Percentiles rank a stretch among this genome's conserved stretches.
Conservation (phyloP, 129 eudicot genomes). For the Erigeron canadensis region DNA sequence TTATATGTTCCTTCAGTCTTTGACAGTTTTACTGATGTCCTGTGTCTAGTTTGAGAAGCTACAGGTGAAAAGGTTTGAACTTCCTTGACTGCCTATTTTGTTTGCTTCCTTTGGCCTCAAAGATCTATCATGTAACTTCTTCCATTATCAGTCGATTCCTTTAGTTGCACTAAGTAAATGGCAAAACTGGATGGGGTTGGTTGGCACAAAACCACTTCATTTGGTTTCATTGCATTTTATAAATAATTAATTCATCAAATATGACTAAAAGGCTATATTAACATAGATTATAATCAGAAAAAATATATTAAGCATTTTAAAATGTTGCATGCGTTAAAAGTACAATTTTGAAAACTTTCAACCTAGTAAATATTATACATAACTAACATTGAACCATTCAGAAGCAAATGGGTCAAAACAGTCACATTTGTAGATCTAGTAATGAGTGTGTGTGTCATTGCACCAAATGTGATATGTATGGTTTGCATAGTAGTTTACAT, state of each 20-base stretch:
- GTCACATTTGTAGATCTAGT: neutral
- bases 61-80: conserved; percentile 26
- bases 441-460: neutral
- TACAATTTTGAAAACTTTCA: neutral
- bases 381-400: neutral
- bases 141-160: conserved; percentile 22
- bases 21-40: conserved; percentile 22
- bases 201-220: no score
- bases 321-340: neutral
- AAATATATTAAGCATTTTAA: neutral
- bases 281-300: neutral
- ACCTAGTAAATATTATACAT: neutral
- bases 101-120: conserved; percentile 24
- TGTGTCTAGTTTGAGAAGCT: conserved; percentile 30
- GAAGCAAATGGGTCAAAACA: neutral
- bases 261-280: neutral
- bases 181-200: no score
- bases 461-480: neutral
- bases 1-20: conserved; percentile 14
- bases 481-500: neutral
- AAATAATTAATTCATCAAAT: no score
- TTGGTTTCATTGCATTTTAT: no score
- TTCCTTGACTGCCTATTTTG: conserved; percentile 32
- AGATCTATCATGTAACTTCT: conserved; percentile 15
- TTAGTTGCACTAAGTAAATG: neutral